These are phyloP conservation scores for Panicum hallii DNA, from an alignment of 202 grass and related monocot genomes.

Conservation along the genomic window DNA sequence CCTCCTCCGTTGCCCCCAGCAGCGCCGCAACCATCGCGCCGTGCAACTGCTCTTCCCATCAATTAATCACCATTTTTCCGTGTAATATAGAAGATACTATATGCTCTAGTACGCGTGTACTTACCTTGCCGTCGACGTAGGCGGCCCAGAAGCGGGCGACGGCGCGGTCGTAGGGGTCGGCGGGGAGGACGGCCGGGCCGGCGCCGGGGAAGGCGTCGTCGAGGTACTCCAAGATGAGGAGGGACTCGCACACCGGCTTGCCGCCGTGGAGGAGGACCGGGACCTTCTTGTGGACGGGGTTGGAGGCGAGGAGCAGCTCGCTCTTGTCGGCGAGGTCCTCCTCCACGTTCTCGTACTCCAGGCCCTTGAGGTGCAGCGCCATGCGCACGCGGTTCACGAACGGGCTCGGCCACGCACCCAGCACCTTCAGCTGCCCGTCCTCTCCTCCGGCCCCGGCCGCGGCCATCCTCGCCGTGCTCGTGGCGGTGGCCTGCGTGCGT, in stretches of 20 bases:
- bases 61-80: not conserved
- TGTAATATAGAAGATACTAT: not conserved
- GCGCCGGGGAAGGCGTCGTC: constrained; percentile 46
- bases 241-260: constrained; percentile 46
- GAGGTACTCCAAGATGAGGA: constrained; percentile 53
- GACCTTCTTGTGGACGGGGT: constrained; percentile 51
- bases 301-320: constrained; percentile 56
- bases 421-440: constrained; percentile 42
- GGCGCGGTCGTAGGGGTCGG: constrained; percentile 45
- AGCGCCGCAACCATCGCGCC: not conserved
- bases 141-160: constrained; percentile 56
- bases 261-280: constrained; percentile 51
- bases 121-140: constrained; percentile 47
- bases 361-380: constrained; percentile 52
- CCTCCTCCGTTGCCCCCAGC: constrained; percentile 31
- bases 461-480: not conserved
- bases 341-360: constrained; percentile 48
- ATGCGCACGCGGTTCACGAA: constrained; percentile 37
- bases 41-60: constrained; percentile 20
- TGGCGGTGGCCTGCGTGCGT: too few species aligned
- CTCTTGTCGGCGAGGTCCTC: constrained; percentile 49
- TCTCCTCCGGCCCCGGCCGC: not conserved
- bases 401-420: constrained; percentile 49
- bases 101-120: too few species aligned
- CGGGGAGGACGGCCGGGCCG: constrained; percentile 33